Conservation (phyloP, 768 basidiomycete genomes). For the Russula vinacea region DNA sequence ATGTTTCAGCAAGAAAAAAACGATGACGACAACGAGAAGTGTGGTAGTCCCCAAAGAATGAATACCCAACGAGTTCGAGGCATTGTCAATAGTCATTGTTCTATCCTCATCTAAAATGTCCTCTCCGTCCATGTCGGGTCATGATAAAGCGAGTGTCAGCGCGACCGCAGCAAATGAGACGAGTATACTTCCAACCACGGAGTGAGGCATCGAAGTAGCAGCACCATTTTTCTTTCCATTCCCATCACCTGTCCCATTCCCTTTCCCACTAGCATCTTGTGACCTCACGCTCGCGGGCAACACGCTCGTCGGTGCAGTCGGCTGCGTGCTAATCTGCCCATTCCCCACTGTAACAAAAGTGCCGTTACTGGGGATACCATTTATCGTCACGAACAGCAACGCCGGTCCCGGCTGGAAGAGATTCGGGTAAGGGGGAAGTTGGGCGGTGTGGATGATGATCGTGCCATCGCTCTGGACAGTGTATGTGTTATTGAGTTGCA, state of each 20-base stretch:
- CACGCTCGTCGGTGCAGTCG: neutral
- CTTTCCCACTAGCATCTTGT: neutral
- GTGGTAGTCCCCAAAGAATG: neutral
- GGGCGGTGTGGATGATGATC: conserved; percentile 1
- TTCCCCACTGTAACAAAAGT: neutral
- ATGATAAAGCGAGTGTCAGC: neutral
- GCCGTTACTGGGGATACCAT: conserved; percentile 9
- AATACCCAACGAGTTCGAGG: neutral
- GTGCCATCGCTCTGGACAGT: neutral
- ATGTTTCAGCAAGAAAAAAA: neutral
- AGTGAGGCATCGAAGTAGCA: neutral
- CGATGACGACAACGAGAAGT: neutral
- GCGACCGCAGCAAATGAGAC: neutral
- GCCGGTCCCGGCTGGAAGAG: conserved; percentile 20
- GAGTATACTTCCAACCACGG: neutral
- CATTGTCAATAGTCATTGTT: neutral
- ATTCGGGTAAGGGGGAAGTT: conserved; percentile 1
- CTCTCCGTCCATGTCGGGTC: neutral
- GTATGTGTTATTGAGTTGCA: conserved; percentile 9
- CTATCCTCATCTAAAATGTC: neutral
- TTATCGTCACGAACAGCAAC: conserved; percentile 10
- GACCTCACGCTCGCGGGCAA: neutral
- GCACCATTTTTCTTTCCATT: neutral
- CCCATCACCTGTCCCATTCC: neutral
- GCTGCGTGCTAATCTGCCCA: neutral